These are phyloP conservation scores for Trichoderma atroviride DNA, from an alignment of 2,329 filamentous ascomycete genomes.

Conservation along the genomic window DNA sequence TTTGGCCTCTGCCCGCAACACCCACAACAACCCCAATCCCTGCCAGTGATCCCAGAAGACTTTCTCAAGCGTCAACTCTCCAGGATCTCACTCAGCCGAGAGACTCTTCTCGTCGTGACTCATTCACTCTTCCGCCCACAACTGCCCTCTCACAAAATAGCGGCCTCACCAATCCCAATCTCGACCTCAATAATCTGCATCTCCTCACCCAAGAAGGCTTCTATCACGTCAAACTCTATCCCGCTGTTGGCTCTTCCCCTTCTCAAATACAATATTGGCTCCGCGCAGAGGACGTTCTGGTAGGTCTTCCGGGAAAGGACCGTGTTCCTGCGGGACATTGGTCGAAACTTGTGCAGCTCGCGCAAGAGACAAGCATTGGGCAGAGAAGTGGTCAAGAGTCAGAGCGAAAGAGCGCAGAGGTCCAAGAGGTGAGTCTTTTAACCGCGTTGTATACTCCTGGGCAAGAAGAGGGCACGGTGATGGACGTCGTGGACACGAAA, in stretches of 20 bases:
- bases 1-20: neutral
- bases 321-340: constrained; percentile 28
- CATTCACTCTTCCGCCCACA: constrained; percentile 15
- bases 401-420: neutral
- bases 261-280: constrained; percentile 28
- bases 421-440: neutral
- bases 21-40: neutral
- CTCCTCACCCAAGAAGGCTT: neutral
- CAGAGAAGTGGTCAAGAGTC: neutral
- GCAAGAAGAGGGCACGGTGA: neutral
- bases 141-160: neutral
- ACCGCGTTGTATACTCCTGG: neutral
- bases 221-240: neutral
- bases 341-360: constrained; percentile 27
- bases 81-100: neutral
- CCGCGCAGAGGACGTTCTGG: constrained; percentile 21
- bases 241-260: neutral
- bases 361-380: neutral
- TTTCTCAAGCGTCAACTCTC: neutral
- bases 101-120: constrained; percentile 11
- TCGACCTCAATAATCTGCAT: neutral
- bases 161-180: neutral
- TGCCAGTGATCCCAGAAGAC: neutral
- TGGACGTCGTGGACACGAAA: neutral
- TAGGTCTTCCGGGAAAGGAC: constrained; percentile 19